These are phyloP conservation scores for Agrostemma githago DNA, from an alignment of 148 eudicot species.

Conservation along the genomic window DNA sequence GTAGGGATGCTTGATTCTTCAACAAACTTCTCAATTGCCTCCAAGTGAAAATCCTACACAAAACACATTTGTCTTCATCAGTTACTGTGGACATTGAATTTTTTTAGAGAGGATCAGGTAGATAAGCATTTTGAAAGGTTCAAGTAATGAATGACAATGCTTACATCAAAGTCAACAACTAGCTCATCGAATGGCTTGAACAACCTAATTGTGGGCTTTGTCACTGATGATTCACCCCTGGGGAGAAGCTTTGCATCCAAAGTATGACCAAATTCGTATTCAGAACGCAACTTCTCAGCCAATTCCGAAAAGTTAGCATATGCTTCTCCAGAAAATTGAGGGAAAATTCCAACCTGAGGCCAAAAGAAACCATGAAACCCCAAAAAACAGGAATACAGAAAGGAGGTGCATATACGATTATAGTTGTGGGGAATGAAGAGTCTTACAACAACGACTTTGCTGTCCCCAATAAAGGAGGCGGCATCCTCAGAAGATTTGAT, in stretches of 20 bases:
- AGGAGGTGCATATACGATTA: background rate
- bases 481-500: constrained; percentile 58
- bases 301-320: constrained; percentile 53
- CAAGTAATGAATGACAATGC: background rate
- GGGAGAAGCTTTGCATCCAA: constrained; percentile 75
- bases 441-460: constrained; percentile 67
- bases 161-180: constrained; percentile 68
- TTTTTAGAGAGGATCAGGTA: background rate
- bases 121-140: background rate
- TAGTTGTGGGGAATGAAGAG: background rate
- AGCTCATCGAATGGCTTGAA: constrained; percentile 95
- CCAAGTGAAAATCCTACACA: constrained; percentile 63
- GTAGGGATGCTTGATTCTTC: constrained; percentile 63
- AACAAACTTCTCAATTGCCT: constrained; percentile 58
- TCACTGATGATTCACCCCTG: constrained; percentile 61
- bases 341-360: constrained; percentile 74
- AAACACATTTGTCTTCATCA: background rate
- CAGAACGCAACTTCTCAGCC: constrained; percentile 77
- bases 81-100: background rate
- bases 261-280: constrained; percentile 79
- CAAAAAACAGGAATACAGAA: background rate
- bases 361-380: background rate
- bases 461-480: constrained; percentile 31
- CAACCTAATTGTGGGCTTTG: constrained; percentile 58
- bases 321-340: constrained; percentile 78